phyloP scores from a whole-genome alignment of 2,329 filamentous ascomycete species.

The Cadophora gregata region DNA sequence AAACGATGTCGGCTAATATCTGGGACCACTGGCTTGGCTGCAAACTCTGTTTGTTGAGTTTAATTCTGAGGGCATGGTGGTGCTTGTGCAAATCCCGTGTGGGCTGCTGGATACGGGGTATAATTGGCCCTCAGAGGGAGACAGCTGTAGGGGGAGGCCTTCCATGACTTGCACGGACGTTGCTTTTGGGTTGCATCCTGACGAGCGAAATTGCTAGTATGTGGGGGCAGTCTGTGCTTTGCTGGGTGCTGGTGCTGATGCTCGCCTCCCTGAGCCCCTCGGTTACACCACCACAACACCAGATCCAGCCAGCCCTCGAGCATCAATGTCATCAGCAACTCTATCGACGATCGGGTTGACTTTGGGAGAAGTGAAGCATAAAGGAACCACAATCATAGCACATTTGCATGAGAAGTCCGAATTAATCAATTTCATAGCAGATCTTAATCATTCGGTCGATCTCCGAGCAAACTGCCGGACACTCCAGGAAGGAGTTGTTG shows the following conservation, averaged over 20 bases:
- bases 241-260: slow-evolving; percentile 7
- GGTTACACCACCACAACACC: slow-evolving; percentile 9
- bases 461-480: not conserved
- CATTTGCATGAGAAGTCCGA: not conserved
- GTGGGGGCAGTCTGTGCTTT: slow-evolving; percentile 13
- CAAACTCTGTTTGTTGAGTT: slow-evolving; percentile 15
- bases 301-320: not conserved
- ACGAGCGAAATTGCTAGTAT: slow-evolving; percentile 13
- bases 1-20: slow-evolving; percentile 14
- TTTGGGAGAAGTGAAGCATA: slow-evolving; percentile 11
- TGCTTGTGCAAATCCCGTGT: slow-evolving; percentile 1
- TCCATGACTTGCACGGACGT: slow-evolving; percentile 38
- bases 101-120: slow-evolving; percentile 11
- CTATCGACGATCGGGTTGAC: slow-evolving; percentile 10
- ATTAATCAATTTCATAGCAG: not conserved
- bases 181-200: slow-evolving; percentile 35
- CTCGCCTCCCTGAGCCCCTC: slow-evolving; percentile 11
- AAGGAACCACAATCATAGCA: not conserved
- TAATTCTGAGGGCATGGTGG: slow-evolving; percentile 6
- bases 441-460: not conserved
- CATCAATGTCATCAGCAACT: not conserved
- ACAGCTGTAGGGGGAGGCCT: slow-evolving; percentile 10
- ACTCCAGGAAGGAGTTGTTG: not conserved
- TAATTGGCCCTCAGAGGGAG: slow-evolving; percentile 4
- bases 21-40: slow-evolving; percentile 9